phyloP scores from a whole-genome alignment of 2,329 filamentous ascomycete genomes.

The Xylaria sp. region DNA sequence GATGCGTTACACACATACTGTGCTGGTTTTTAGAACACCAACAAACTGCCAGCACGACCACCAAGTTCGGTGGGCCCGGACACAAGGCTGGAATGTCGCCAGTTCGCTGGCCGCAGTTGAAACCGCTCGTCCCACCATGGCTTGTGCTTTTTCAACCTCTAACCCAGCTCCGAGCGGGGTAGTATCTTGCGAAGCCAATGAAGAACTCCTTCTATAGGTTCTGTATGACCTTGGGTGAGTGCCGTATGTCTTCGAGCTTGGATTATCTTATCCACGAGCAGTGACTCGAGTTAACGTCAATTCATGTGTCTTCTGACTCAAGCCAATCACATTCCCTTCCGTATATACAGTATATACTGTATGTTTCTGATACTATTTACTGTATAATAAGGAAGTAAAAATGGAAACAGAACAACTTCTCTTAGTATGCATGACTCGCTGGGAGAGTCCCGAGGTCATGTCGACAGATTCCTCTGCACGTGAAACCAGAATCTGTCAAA shows the following conservation, averaged over 20 bases:
- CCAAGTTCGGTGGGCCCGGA: background rate
- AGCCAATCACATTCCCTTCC: no score
- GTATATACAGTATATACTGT: no score
- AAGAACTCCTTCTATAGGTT: background rate
- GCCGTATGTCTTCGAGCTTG: no score
- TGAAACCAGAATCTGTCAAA: background rate
- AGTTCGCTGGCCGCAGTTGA: background rate
- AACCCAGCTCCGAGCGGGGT: constrained; percentile 6
- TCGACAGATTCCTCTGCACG: background rate
- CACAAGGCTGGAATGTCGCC: background rate
- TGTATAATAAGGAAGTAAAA: no score
- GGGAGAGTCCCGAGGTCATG: background rate
- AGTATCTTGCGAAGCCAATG: background rate
- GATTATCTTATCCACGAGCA: no score
- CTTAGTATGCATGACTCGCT: constrained; percentile 1
- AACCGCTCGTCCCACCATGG: background rate
- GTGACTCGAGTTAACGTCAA: no score
- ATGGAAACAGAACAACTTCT: background rate
- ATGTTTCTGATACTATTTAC: no score
- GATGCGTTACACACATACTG: background rate
- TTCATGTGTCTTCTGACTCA: no score
- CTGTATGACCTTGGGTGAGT: background rate
- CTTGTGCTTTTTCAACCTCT: background rate
- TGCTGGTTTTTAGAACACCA: background rate
- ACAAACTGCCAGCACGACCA: constrained; percentile 1